Evolutionary conservation across 1,284 basidiomycete genomes (phyloP), one percentile per base, ranked within the genome.

Genomic region (Cryptococcus deneoformans): DNA sequence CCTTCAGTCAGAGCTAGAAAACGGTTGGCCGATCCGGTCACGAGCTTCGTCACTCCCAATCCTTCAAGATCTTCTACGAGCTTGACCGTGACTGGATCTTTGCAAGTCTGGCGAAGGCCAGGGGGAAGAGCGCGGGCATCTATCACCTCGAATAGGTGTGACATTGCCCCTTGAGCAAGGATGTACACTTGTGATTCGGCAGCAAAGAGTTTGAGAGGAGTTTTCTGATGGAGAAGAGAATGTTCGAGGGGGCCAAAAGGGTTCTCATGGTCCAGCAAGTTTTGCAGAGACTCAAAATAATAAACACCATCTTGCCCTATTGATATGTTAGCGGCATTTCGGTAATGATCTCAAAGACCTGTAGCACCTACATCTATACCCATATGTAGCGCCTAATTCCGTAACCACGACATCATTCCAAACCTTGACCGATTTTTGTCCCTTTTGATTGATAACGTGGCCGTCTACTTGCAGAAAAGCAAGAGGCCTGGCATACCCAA

Each of bases 41-140:
- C 20, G 12, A 73, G 39, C 3, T 35, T 9, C 6, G 46, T 35
- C 2, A 70, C 60, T 0, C 59, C 68, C 7, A 70, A 42, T 0
- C 72, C 74, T 48, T 70, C 69, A 1, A 75, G 48, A 2, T 66
- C 67, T 24, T 70, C 69, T 9, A 73, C 51, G 14, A 69, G 50
- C 2, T 54, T 38, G 0, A 63, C 40, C 3, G 43, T 35, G 12
- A 59, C 52, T 3, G 52, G 47, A 7, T 47, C 58, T 5, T 24
- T 20, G 9, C 47, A 29, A 29, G n/a, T 54, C 46, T n/a, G 16
- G 8, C 20, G 53, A 24, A 50, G 44, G 35, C 39, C n/a, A 11
- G 56, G 58, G 2, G 59, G 57, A 11, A 61, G 37, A 14, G 37
- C 45, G 12, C 50, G 49, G 9, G 52, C 39, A 11, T 59, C 53